Conservation (phyloP, 305 asterid species). For the Fraxinus floribunda region DNA sequence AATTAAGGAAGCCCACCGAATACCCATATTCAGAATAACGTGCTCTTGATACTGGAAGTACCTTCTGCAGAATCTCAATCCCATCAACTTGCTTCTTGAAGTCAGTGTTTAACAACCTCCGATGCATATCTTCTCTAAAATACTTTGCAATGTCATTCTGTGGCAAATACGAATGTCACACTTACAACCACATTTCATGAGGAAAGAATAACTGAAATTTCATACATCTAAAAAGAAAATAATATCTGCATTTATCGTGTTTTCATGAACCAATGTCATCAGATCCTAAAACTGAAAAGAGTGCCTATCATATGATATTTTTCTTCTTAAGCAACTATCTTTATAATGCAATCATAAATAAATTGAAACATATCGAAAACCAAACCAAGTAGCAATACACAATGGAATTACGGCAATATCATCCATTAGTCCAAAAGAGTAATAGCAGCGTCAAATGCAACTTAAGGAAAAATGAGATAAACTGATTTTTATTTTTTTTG, state of each 20-base stretch:
- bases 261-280: not conserved
- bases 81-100: slow-evolving; percentile 99
- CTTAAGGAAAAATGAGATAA: not conserved
- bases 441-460: not conserved
- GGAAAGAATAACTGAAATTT: not conserved
- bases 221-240: not conserved
- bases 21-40: slow-evolving; percentile 16
- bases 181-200: not conserved
- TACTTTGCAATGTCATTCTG: slow-evolving; percentile 89
- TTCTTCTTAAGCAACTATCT: not conserved
- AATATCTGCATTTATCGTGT: not conserved
- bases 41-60: slow-evolving; percentile 27
- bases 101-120: slow-evolving; percentile 82
- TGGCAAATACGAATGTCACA: slow-evolving; percentile 11
- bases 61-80: slow-evolving; percentile 98
- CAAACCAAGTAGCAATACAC: not conserved
- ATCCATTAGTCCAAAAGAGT: not conserved
- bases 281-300: not conserved
- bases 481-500: not conserved
- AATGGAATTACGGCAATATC: not conserved
- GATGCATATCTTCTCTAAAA: slow-evolving; percentile 92
- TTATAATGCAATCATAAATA: not conserved
- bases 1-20: slow-evolving; percentile 23
- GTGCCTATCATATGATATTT: not conserved
- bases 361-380: not conserved